A percentile compares a stretch with the other conserved stretches of the same genome.
Evolutionary conservation across 1,284 basidiomycete genomes (phyloP).

Genomic region (Sphaerobolus stellatus): DNA sequence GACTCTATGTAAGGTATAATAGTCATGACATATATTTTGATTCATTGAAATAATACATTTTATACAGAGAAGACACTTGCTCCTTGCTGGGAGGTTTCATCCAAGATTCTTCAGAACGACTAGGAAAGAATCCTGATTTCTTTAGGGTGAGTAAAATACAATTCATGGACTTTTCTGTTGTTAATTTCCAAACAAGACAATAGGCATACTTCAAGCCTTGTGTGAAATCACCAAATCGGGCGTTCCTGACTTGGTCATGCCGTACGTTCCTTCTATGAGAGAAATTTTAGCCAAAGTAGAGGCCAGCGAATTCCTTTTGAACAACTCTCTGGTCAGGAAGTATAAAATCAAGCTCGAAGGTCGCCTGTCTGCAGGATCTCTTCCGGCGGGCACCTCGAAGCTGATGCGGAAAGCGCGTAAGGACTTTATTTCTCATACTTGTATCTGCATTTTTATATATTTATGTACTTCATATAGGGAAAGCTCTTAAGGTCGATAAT

Average conservation of each 20-base stretch:
- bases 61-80: slow-evolving; percentile 59
- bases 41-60: background rate
- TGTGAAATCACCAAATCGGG: slow-evolving; percentile 72
- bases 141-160: slow-evolving; percentile 48
- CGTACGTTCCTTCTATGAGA: slow-evolving; percentile 44
- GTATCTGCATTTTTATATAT: background rate
- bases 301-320: slow-evolving; percentile 39
- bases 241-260: slow-evolving; percentile 53
- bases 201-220: slow-evolving; percentile 72
- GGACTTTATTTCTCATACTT: slow-evolving; percentile 27
- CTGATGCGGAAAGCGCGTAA: too few species aligned
- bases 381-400: slow-evolving; percentile 48
- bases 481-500: background rate
- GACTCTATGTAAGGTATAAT: slow-evolving; percentile 72
- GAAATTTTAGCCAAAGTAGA: slow-evolving; percentile 44
- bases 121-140: slow-evolving; percentile 40
- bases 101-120: slow-evolving; percentile 40
- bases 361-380: slow-evolving; percentile 58
- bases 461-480: background rate
- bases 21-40: background rate
- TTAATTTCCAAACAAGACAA: slow-evolving; percentile 43
- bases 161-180: background rate
- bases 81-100: slow-evolving; percentile 54
- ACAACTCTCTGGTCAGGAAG: slow-evolving; percentile 68
- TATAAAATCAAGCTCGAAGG: slow-evolving; percentile 63